Percentiles rank a stretch among this genome's conserved stretches.
These are phyloP conservation scores for Dunaliella primolecta DNA, from an alignment of 139 green algal genomes.

Conservation along the genomic window DNA sequence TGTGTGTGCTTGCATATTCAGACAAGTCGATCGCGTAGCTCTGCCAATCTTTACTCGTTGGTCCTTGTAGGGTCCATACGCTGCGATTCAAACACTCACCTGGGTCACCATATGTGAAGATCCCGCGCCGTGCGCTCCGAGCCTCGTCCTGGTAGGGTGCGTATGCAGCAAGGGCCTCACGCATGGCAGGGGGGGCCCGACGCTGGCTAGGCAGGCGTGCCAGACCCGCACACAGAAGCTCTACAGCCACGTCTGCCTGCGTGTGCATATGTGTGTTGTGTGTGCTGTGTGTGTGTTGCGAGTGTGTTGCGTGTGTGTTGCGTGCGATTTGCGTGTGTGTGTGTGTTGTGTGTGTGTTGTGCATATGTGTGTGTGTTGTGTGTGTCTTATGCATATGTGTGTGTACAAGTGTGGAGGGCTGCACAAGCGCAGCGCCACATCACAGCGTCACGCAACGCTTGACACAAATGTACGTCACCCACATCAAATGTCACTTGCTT, in stretches of 20 bases:
- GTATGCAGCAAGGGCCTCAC: conserved; percentile 44
- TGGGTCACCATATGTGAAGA: conserved; percentile 86
- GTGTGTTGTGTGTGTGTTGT: background rate
- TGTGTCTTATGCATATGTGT: too few relatives aligned
- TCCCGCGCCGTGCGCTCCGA: conserved; percentile 54
- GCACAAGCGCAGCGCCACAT: too few relatives aligned
- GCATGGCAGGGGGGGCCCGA: conserved; percentile 27
- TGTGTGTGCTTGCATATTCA: background rate
- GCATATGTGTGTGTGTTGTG: background rate
- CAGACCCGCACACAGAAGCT: conserved; percentile 47
- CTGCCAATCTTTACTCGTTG: background rate
- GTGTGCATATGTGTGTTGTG: background rate
- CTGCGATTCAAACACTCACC: too few relatives aligned
- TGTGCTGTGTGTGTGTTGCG: background rate
- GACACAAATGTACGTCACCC: too few relatives aligned
- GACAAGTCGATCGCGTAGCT: background rate
- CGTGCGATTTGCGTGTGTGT: background rate
- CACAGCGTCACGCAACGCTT: too few relatives aligned
- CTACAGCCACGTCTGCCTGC: conserved; percentile 29
- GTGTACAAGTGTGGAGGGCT: too few relatives aligned
- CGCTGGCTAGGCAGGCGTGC: conserved; percentile 55
- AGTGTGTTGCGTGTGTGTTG: background rate
- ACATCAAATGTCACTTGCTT: too few relatives aligned
- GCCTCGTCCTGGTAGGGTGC: conserved; percentile 65
- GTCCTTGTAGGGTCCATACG: too few relatives aligned